Base-by-base conservation (phyloP, 2,329 filamentous ascomycete species). In the Penicillium paneum region DNA sequence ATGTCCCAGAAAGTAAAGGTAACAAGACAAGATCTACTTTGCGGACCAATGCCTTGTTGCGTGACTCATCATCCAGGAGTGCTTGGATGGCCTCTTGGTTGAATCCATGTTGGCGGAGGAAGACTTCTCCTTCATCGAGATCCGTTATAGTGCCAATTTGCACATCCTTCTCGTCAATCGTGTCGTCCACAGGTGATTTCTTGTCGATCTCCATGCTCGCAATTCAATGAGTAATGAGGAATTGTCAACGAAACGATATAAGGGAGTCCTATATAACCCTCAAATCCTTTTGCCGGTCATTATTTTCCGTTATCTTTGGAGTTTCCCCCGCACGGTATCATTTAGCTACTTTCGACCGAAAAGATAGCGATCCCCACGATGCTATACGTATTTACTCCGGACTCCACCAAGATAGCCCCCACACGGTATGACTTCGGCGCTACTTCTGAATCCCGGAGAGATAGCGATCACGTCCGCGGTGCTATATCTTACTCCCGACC, bases 11-110 rank as follows among this genome's bases (percentile, higher is more conserved):
- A 3, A 84, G 74, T 6, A 83, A 70, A 0, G 81, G 82, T 56
- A 83, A 72, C 8, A 84, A 60, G 0, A 76, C 64, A 54, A 76
- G 69, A 54, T 83, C 81, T 41, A 84, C 77, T 51, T 78, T 79
- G 15, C 75, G 60, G 3, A 71, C 67, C 12, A 76, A 55, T 4
- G 67, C 55, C 24, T 64, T 66, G n/a, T 58, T 65, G 43, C 56
- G 57, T 4, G 58, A 57, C 21, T 71, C 63, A 57, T 83, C 79
- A 35, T 72, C 64, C 4, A 83, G 67, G 13, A 82, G 67, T 21
- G 73, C 72, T 8, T 76, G 69, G 3, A 81, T 63, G 32, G 77
- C 72, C 12, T 73, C 68, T 11, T 72, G 65, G 5, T 69, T 74
- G 59, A 79, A 75, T 54, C 76, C 75, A 65, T 81, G 71, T 44